phyloP scores from a whole-genome alignment of 169 alveolate genomes.

The Plasmodium gallinaceum region DNA sequence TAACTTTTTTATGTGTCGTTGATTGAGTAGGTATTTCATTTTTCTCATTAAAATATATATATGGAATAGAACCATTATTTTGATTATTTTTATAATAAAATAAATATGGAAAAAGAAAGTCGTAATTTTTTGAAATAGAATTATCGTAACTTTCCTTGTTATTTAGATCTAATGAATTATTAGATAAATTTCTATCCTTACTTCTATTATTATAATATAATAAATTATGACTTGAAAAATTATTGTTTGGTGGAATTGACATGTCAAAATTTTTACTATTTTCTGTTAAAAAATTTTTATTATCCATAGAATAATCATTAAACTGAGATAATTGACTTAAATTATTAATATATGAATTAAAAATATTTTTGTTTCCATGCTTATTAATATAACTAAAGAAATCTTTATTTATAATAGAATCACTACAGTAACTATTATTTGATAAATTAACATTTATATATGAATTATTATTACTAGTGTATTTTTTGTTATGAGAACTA shows the following conservation, averaged over 20 bases:
- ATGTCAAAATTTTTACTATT: neutral
- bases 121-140: conserved; percentile 9
- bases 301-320: conserved; percentile 17
- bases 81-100: conserved; percentile 7
- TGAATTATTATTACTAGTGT: neutral
- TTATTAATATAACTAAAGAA: conserved; percentile 12
- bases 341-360: conserved; percentile 26
- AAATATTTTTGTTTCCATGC: neutral
- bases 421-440: conserved; percentile 47
- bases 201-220: neutral
- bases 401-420: conserved; percentile 24
- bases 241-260: neutral
- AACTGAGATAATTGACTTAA: conserved; percentile 41
- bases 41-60: conserved; percentile 4
- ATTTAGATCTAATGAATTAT: neutral
- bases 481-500: neutral
- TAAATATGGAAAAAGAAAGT: conserved; percentile 6
- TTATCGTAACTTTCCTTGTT: neutral
- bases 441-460: conserved; percentile 15
- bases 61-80: neutral
- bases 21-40: neutral
- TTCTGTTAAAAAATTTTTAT: neutral
- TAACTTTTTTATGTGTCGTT: neutral
- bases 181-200: neutral
- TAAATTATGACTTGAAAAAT: neutral